These are phyloP conservation scores for Penicillium psychrofluorescens DNA, from an alignment of 495 filamentous ascomycete species.

Conservation along the genomic window DNA sequence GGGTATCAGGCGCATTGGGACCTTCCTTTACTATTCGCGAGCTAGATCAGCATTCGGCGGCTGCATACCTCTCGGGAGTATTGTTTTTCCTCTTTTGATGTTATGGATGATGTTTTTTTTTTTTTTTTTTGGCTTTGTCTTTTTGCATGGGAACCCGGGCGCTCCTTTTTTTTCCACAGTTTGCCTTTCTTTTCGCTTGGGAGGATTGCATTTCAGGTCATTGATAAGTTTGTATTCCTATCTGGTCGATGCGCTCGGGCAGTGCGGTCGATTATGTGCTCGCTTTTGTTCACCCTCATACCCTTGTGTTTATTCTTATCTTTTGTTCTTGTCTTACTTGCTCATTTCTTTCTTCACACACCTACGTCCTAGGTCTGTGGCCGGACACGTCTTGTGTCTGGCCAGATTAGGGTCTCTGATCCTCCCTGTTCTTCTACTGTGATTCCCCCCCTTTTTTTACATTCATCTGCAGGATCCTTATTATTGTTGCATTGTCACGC, in stretches of 20 bases:
- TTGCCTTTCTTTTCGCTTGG: constrained; percentile 21
- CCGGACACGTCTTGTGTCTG: too few relatives aligned
- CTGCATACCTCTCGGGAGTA: constrained; percentile 38
- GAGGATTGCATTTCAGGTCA: constrained; percentile 31
- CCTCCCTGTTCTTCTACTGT: constrained; percentile 9
- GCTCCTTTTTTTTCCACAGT: constrained; percentile 26
- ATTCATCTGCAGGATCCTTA: constrained; percentile 11
- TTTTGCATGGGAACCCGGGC: constrained; percentile 34
- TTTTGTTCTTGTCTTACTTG: constrained; percentile 8
- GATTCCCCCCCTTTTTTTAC: constrained; percentile 20
- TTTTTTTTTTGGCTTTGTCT: constrained; percentile 8
- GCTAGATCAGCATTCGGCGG: constrained; percentile 45
- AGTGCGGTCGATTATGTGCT: constrained; percentile 21
- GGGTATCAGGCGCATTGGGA: constrained; percentile 41
- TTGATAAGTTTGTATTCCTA: constrained; percentile 26
- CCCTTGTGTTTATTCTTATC: constrained; percentile 16
- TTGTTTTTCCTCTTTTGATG: constrained; percentile 14
- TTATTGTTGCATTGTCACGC: constrained; percentile 22
- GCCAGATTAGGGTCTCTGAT: not conserved
- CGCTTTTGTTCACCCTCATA: constrained; percentile 23
- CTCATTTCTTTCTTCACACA: not conserved
- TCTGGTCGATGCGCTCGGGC: constrained; percentile 17
- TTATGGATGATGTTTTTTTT: constrained; percentile 4
- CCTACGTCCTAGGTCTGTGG: too few relatives aligned
- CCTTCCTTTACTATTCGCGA: constrained; percentile 32